phyloP scores from a whole-genome alignment of 1,284 basidiomycete genomes.

The Cryptococcus wingfieldii region DNA sequence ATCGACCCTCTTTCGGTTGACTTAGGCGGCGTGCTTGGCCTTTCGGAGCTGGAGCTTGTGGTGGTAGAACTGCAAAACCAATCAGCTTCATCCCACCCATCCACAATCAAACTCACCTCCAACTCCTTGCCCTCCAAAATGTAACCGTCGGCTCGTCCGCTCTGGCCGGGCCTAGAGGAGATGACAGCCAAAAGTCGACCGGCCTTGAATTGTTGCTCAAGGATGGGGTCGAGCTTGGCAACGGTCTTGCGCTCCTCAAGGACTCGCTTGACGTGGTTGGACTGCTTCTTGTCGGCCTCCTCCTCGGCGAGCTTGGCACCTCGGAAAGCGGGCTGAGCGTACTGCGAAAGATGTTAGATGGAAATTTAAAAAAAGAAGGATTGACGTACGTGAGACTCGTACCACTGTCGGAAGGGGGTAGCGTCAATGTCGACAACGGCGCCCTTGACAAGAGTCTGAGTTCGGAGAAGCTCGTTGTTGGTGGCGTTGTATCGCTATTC shows the following conservation, averaged over 20 bases:
- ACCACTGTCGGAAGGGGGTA: constrained; percentile 97
- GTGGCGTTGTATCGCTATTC: constrained; percentile 89
- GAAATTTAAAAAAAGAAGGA: neutral
- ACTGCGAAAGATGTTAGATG: constrained; percentile 53
- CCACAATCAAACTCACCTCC: constrained; percentile 62
- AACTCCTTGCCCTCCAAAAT: constrained; percentile 95
- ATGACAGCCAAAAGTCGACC: constrained; percentile 68
- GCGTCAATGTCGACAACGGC: constrained; percentile 94
- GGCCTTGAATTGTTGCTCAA: constrained; percentile 58
- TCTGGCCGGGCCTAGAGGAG: constrained; percentile 89
- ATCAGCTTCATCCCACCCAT: constrained; percentile 4
- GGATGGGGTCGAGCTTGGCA: constrained; percentile 80
- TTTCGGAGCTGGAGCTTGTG: constrained; percentile 87
- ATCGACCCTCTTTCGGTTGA: constrained; percentile 5
- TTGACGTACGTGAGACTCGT: constrained; percentile 81
- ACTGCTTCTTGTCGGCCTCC: constrained; percentile 64
- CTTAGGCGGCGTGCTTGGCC: constrained; percentile 70
- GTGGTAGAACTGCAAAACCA: constrained; percentile 67
- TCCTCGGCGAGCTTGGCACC: constrained; percentile 62
- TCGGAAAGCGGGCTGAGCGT: constrained; percentile 82
- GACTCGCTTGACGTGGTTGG: constrained; percentile 79
- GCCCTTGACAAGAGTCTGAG: constrained; percentile 93
- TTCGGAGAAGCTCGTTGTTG: constrained; percentile 97
- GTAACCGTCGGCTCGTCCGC: constrained; percentile 89
- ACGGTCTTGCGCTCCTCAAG: constrained; percentile 87